Base-by-base conservation (phyloP, 2,329 filamentous ascomycete genomes). In the Aspergillus luchuensis region DNA sequence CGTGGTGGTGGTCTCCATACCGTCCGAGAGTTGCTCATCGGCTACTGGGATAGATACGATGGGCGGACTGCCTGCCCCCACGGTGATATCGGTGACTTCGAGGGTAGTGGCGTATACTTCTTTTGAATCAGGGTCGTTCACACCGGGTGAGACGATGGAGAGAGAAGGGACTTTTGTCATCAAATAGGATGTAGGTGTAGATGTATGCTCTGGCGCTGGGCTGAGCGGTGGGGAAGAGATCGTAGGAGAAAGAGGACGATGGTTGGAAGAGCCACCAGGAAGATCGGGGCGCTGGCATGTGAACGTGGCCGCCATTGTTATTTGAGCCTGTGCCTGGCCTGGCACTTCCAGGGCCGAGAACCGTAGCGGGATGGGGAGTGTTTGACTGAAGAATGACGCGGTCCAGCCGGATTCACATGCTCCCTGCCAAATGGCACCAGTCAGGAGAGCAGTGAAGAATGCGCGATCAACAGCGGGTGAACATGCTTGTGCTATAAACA, bases 241-340 rank as follows among this genome's bases (percentile, higher is more conserved):
- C 23, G 10, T 25, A 33, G 23, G 25, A 33, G 39, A 17, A 36
- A 36, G 33, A 36, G 33, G 33, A 36, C 11, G 48, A 48, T 59
- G 43, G 49, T 19, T 17, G 47, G 25, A 30, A 30, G 23, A 28
- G 25, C 60, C 64, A 59, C 61, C 59, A 17, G 59, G 56, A 47
- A 66, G 57, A 60, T 66, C 54, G 58, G 63, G 59, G 59, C 57
- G 65, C 63, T 63, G 64, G 58, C 71, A 73, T 72, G 70, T 74
- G 71, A 73, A 63, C 52, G 69, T 64, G 23, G 65, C 61, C 13
- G 55, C 38, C 57, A 64, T 64, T 17, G 49, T 62, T 17, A 33
- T 38, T 41, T 33, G 54, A 19, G 60, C 41, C 41, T 30, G 36
- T 51, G 57, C 57, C 61, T 36, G 33, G 28, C 28, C 28, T 30